Evolutionary conservation across 495 filamentous ascomycete species (phyloP).

Genomic region (Viridothelium virens): DNA sequence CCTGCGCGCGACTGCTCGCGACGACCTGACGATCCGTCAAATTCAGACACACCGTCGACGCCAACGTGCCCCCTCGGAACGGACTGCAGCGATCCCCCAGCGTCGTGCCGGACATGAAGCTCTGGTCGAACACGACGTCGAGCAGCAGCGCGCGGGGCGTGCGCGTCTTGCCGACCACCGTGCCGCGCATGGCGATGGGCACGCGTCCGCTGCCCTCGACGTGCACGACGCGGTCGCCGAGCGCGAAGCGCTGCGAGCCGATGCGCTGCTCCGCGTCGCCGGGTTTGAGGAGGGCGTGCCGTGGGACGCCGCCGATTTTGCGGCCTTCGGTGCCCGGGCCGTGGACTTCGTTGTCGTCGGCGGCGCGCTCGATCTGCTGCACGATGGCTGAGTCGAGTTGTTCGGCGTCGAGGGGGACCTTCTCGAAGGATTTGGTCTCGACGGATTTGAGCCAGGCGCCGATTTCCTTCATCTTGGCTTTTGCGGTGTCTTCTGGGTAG

Average conservation of each 20-base stretch:
- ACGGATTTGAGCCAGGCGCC: constrained; percentile 82
- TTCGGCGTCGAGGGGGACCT: constrained; percentile 87
- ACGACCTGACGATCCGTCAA: constrained; percentile 73
- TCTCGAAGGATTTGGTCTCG: constrained; percentile 83
- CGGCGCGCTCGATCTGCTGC: constrained; percentile 67
- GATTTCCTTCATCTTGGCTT: constrained; percentile 77
- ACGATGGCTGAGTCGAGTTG: constrained; percentile 91
- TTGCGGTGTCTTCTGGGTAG: constrained; percentile 59
- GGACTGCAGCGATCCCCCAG: constrained; percentile 85
- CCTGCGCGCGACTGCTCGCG: constrained; percentile 60
- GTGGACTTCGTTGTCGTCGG: constrained; percentile 49
- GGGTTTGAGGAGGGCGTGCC: constrained; percentile 80
- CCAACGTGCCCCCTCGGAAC: constrained; percentile 91
- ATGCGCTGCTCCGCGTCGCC: constrained; percentile 86
- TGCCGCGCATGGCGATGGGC: constrained; percentile 84
- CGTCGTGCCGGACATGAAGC: constrained; percentile 93
- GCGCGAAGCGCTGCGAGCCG: constrained; percentile 69
- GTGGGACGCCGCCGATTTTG: constrained; percentile 69
- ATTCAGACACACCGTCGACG: constrained; percentile 76
- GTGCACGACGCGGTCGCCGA: constrained; percentile 90
- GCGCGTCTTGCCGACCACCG: constrained; percentile 82
- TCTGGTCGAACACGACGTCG: constrained; percentile 86
- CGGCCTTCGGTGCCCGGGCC: constrained; percentile 49
- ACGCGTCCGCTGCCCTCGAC: constrained; percentile 90
- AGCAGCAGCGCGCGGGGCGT: constrained; percentile 72